Evolutionary conservation across 345 rosid genomes (phyloP).

Genomic region (Camelina hispida): DNA sequence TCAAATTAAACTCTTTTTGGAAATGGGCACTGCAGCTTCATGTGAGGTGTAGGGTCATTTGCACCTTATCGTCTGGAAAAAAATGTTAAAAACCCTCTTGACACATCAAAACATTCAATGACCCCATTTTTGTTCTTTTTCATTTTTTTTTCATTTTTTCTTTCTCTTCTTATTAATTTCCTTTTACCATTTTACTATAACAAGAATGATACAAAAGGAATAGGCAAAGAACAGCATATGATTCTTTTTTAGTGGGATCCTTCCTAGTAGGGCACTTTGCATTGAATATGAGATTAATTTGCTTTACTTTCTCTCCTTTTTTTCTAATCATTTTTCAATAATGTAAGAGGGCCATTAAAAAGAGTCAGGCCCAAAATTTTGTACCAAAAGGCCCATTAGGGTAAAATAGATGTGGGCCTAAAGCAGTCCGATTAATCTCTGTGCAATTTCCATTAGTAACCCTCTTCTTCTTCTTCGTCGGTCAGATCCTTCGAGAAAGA

Average conservation of each 20-base stretch:
- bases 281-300: neutral
- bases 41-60: constrained; percentile 44
- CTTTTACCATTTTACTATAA: constrained; percentile 7
- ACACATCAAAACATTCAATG: constrained; percentile 32
- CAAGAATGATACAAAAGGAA: constrained; percentile 34
- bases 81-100: constrained; percentile 14
- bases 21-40: constrained; percentile 40
- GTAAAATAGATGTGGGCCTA: neutral
- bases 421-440: neutral
- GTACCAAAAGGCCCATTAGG: constrained; percentile 1
- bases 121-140: constrained; percentile 33
- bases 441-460: neutral
- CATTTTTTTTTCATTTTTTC: neutral
- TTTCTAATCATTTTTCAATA: neutral
- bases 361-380: neutral
- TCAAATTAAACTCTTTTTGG: constrained; percentile 10
- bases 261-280: constrained; percentile 7
- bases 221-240: neutral
- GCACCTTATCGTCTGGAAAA: constrained; percentile 22
- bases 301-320: neutral
- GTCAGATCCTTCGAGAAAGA: constrained; percentile 15
- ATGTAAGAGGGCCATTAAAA: neutral
- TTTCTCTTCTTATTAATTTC: neutral
- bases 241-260: constrained; percentile 1
- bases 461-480: neutral